Evolutionary conservation across 1,139 yeast genomes (phyloP), one percentile per base, ranked within the genome.

Genomic region (Geotrichum citri-aurantii): DNA sequence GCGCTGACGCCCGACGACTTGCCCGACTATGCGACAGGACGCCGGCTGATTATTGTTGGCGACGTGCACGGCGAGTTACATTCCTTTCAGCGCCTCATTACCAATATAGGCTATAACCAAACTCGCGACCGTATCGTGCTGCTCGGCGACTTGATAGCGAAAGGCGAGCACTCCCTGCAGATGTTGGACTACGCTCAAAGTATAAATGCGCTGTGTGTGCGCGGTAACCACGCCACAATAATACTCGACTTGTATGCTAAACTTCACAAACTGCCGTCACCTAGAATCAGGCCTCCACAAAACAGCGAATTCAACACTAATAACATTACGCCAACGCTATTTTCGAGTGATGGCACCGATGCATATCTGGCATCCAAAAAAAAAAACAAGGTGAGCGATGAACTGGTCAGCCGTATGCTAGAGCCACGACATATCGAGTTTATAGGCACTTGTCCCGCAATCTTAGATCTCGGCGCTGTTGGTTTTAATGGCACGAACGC

Each of bases 181-280:
- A 89, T 90, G 4, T 70, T 90, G 31, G 86, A 90, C 60, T 85
- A 74, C 65, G 84, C 89, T 49, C 79, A 84, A 54, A 68, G 71
- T 33, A 62, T 71, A 21, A 73, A 80, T 3, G 79, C 88, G 19
- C 21, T 50, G 12, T 91, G 96, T 70, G 83, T 92, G 2, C 74
- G 95, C 63, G 98, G 98, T 0, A 92, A 92, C 74, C 97, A 92
- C 71, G 98, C 92, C 69, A 79, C 84, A 65, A 83, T 81, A 63
- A 79, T 85, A 19, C 67, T 88, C 63, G 78, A 81, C 58, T 73
- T 83, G 66, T 88, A 88, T 67, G 82, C 87, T 1, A 77, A 75
- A 54, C 80, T 78, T 66, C 89, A 84, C 66, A 78, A 80, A 3
- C 71, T 85, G 49, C 73, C 68, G 6, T 61, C 56, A 4, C 76